Evolutionary conservation across 192 early-diverging fungal species (phyloP).

Genomic region (Coemansia nantahalensis): DNA sequence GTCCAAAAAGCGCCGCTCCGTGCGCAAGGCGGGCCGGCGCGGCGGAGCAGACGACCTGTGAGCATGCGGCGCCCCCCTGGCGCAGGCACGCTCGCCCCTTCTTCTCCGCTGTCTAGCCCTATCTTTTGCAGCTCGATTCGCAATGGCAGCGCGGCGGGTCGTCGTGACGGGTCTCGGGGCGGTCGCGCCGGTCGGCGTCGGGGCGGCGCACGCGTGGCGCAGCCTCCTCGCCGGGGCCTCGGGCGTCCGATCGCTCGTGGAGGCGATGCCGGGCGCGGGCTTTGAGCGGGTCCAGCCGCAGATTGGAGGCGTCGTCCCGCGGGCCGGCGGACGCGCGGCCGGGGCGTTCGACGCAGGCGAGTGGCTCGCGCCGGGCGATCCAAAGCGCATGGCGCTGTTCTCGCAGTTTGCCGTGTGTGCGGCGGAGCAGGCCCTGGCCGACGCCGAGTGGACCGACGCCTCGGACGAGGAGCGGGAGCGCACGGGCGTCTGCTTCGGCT

Average conservation of each 20-base stretch:
- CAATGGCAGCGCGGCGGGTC: slow-evolving; percentile 59
- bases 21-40: slow-evolving; percentile 64
- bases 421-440: slow-evolving; percentile 79
- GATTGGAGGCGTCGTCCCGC: slow-evolving; percentile 70
- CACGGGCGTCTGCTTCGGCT: slow-evolving; percentile 89
- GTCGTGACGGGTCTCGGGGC: slow-evolving; percentile 94
- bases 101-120: no score
- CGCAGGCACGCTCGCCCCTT: no score
- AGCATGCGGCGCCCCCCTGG: no score
- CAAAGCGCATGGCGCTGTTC: slow-evolving; percentile 74
- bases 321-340: slow-evolving; percentile 44
- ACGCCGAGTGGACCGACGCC: slow-evolving; percentile 69
- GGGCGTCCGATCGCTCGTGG: slow-evolving; percentile 68
- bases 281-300: slow-evolving; percentile 71
- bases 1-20: slow-evolving; percentile 62
- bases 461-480: slow-evolving; percentile 60
- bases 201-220: slow-evolving; percentile 68
- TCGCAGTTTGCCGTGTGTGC: slow-evolving; percentile 84
- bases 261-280: slow-evolving; percentile 20
- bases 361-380: slow-evolving; percentile 75
- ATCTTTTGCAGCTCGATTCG: no score
- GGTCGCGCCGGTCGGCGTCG: slow-evolving; percentile 85
- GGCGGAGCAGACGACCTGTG: slow-evolving; percentile 23
- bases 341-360: slow-evolving; percentile 71
- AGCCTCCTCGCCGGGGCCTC: slow-evolving; percentile 67